Percentiles rank a stretch among this genome's conserved stretches.
Evolutionary conservation across 345 rosid species (phyloP).

Genomic region (Populus deltoides): DNA sequence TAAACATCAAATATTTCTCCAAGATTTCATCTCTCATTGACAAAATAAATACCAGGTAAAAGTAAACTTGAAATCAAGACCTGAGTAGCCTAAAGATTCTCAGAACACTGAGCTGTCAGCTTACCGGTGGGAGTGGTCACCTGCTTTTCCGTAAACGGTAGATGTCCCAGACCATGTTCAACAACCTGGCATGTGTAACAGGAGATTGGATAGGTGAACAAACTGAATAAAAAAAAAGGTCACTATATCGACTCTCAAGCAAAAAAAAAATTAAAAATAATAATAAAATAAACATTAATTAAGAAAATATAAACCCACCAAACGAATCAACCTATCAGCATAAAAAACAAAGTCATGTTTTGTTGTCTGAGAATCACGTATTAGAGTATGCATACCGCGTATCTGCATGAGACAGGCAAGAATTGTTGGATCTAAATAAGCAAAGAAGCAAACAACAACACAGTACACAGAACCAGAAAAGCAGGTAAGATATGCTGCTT

Average conservation of each 20-base stretch:
- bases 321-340: constrained; percentile 92
- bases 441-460: background rate
- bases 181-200: constrained; percentile 61
- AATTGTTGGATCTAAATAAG: constrained; percentile 2
- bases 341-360: constrained; percentile 96
- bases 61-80: background rate
- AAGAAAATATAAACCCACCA: constrained; percentile 50
- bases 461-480: background rate
- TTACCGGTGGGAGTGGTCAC: constrained; percentile 95
- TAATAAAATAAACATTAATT: background rate
- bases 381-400: constrained; percentile 98
- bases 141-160: constrained; percentile 96
- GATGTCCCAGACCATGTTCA: constrained; percentile 96
- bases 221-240: background rate
- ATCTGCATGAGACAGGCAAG: constrained; percentile 52
- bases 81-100: background rate
- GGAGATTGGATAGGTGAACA: constrained; percentile 6
- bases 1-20: no score
- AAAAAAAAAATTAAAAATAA: background rate
- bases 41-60: background rate
- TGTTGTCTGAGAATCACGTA: constrained; percentile 91
- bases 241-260: background rate
- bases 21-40: background rate
- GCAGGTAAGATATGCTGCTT: background rate
- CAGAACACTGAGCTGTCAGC: constrained; percentile 15